Base-by-base conservation (phyloP, 73 alveolate species). In the Symbiodinium natans region DNA sequence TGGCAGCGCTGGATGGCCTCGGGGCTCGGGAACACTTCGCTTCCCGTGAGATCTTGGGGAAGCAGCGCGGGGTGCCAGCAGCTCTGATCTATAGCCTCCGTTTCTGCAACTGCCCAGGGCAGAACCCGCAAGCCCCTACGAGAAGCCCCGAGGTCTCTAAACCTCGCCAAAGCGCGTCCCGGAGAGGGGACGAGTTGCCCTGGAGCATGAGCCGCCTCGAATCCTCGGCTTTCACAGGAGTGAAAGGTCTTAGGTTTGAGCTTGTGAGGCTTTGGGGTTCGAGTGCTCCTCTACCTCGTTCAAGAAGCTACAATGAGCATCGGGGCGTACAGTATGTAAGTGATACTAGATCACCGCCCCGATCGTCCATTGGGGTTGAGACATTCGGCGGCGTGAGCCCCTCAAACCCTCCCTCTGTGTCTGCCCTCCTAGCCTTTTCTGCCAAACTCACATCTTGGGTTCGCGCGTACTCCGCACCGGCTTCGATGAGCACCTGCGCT, bases 1-100 rank as follows among this genome's bases (percentile, higher is more conserved):
- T 89, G 96, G 43, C 96, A 89, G 21, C 96, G 38, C 77, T 89
- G 96, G 43, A 89, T 89, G 42, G 96, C 95, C 95, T 88, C 25
- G 33, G 83, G 38, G 8, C 63, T 10, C 8, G 17, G 8, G 63
- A 48, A 8, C 63, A 48, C 17, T 8, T 8, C 63, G n/a, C n/a
- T n/a, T n/a, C n/a, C n/a, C n/a, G n/a, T n/a, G n/a, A 52, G 29
- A 46, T 13, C 59, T 2, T 2, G 0, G n/a, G 29, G 21, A 52
- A 9, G 68, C 29, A 27, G 0, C 68, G 17, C 0, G 48, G 5
- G 21, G n/a, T 48, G 25, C 34, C 41, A 41, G 38, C 41, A 13
- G n/a, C n/a, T n/a, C n/a, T n/a, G n/a, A 17, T 10, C 17, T 8
- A 48, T 48, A 10, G 8, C 23, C 63, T 48, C 17, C 17, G 8